These are phyloP conservation scores for Backusella luteola DNA, from an alignment of 192 early-diverging fungal genomes.

Conservation along the genomic window DNA sequence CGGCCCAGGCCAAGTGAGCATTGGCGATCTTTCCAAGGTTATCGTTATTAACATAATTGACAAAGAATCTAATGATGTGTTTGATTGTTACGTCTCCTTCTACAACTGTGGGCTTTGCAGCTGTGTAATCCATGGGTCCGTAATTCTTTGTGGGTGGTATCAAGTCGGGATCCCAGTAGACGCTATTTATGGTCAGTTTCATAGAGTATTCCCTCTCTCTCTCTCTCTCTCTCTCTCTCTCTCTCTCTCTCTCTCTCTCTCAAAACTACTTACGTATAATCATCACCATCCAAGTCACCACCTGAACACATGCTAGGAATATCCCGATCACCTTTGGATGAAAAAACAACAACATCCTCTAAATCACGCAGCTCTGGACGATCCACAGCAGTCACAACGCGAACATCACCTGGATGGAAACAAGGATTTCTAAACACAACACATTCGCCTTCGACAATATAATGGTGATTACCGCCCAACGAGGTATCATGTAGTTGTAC, in stretches of 20 bases:
- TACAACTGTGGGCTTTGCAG: constrained; percentile 27
- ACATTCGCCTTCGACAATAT: constrained; percentile 40
- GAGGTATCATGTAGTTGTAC: constrained; percentile 39
- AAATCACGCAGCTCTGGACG: constrained; percentile 44
- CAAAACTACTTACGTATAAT: constrained; percentile 52
- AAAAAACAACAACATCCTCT: constrained; percentile 74
- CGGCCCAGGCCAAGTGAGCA: constrained; percentile 64
- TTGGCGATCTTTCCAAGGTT: constrained; percentile 70
- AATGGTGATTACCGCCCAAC: constrained; percentile 7
- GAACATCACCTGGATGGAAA: constrained; percentile 67
- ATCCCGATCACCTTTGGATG: constrained; percentile 61
- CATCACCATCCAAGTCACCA: constrained; percentile 84
- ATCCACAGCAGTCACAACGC: constrained; percentile 58
- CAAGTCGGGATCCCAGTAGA: constrained; percentile 56
- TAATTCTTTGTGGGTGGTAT: constrained; percentile 37
- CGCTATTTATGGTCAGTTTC: constrained; percentile 19
- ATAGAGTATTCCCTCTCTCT: no score
- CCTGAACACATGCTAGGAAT: constrained; percentile 77
- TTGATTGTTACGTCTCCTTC: constrained; percentile 43
- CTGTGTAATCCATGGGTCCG: constrained; percentile 54
- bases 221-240: no score
- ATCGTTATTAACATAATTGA: constrained; percentile 63
- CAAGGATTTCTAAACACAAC: constrained; percentile 58
- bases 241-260: no score
- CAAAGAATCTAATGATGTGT: constrained; percentile 60